Conservation (phyloP, 345 rosid genomes). For the Euphorbia peplus region DNA sequence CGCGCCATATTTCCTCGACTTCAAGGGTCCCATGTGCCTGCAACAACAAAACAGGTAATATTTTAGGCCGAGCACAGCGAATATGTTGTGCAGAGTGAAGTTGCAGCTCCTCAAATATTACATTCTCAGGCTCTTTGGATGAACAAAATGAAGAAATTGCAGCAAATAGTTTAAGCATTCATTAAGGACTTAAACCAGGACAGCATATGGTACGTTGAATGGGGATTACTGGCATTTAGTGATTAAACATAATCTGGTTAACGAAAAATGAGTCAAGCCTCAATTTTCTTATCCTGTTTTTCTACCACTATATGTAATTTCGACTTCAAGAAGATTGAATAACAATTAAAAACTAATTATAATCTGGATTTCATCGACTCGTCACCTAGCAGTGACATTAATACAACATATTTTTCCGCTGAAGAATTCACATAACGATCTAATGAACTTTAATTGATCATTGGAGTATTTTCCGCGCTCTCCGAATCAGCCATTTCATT, state of each 20-base stretch:
- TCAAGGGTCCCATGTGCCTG: conserved; percentile 87
- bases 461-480: neutral
- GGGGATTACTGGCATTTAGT: neutral
- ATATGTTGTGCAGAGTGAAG: neutral
- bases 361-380: neutral
- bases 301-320: neutral
- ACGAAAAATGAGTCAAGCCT: neutral
- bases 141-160: neutral
- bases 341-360: neutral
- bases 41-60: conserved; percentile 10
- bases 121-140: neutral
- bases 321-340: neutral
- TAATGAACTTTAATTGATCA: neutral
- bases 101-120: neutral
- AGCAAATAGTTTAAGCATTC: neutral
- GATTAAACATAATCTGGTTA: neutral
- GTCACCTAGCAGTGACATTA: neutral
- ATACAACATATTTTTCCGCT: neutral
- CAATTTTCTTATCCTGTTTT: neutral
- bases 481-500: neutral
- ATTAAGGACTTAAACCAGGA: neutral
- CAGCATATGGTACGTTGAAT: neutral
- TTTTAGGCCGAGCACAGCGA: conserved; percentile 5
- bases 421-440: neutral
- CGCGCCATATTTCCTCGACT: conserved; percentile 60